Evolutionary conservation across 2,329 filamentous ascomycete genomes (phyloP).

Genomic region (Scedosporium aurantiacum): DNA sequence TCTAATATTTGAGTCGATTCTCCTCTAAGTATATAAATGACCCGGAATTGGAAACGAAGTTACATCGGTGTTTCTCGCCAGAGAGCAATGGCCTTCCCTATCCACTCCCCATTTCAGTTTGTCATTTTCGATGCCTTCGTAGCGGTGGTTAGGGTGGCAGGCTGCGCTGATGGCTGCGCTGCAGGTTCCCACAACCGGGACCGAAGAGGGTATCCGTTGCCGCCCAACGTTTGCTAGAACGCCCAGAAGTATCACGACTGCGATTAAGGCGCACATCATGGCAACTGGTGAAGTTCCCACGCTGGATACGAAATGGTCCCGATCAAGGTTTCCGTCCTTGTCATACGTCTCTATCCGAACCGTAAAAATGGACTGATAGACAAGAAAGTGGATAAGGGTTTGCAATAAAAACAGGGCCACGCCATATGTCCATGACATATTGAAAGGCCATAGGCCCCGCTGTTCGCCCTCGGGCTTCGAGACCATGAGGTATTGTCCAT

Average conservation of each 20-base stretch:
- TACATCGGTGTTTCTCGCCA: neutral
- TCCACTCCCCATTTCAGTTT: neutral
- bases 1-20: too few relatives aligned
- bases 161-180: neutral
- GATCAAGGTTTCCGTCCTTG: neutral
- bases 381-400: neutral
- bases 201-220: neutral
- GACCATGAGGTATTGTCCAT: neutral
- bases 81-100: neutral
- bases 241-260: neutral
- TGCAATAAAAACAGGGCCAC: neutral
- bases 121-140: neutral
- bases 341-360: neutral
- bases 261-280: neutral
- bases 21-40: neutral
- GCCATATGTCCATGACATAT: neutral
- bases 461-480: neutral
- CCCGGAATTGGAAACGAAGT: neutral
- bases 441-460: neutral
- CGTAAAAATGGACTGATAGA: neutral
- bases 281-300: neutral
- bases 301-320: neutral
- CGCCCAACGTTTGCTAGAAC: neutral
- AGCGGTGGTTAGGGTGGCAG: neutral
- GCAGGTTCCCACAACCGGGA: neutral